Base-by-base conservation (phyloP, 352 stramenopile species). In the Thalassiosira livingstoniorum region DNA sequence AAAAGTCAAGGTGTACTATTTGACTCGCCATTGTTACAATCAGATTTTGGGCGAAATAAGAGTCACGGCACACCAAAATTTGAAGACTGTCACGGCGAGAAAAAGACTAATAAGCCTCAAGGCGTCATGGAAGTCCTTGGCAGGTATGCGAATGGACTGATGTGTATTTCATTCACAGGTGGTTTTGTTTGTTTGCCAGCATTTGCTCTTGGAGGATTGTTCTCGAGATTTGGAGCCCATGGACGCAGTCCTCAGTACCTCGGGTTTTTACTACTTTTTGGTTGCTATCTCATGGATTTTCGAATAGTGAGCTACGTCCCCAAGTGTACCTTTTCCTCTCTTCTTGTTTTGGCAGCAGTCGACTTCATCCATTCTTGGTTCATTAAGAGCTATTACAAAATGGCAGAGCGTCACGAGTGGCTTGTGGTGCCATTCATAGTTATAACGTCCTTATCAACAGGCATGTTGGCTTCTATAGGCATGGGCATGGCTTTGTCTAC, bases 391-490 rank as follows among this genome's bases (percentile, higher is more conserved):
- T 93, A 83, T 43, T 80, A 80, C 11, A 90, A 90, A 68, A 82
- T 86, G 57, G 83, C 83, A 23, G 29, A 72, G 23, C 31, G 65
- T 1, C 66, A 71, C 29, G 89, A 93, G 76, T 93, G 86, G 84
- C 32, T 88, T 3, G 89, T 93, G 4, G 81, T 91, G 32, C 89
- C 89, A 23, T 57, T 90, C 4, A 92, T 93, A 69, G 87, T 92
- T 1, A 27, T 86, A 43, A 77, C 78, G 62, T 77, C 79, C 35
- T 80, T 91, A 21, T 31, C 58, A 47, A 77, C 85, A 15, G 89
- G 88, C 66, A 79, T 91, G 39, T 61, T 93, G 2, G 57, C 86
- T 27, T 80, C 82, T 57, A 67, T 93, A 5, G 86, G 85, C 29
- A 29, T 93, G 18, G 89, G 89, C 11, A 72, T 93, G 43, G 85